These are phyloP conservation scores for Royoungia palumana DNA, from an alignment of 768 basidiomycete genomes.

Conservation along the genomic window DNA sequence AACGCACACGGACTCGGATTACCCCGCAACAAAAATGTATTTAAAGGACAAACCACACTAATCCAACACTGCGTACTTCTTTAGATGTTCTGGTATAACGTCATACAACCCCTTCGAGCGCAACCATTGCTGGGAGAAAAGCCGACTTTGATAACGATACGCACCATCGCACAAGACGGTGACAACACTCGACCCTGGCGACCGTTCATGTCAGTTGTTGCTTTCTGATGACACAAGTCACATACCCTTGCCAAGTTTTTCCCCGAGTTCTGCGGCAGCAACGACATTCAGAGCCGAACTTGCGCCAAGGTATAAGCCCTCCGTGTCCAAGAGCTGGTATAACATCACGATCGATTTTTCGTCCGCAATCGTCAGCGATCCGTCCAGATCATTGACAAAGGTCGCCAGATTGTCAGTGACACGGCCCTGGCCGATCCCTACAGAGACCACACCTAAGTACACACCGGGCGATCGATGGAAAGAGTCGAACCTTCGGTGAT, in stretches of 20 bases:
- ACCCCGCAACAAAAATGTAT: too few relatives aligned
- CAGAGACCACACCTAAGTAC: background rate
- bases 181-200: constrained; percentile 72
- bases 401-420: constrained; percentile 88
- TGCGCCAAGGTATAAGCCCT: constrained; percentile 93
- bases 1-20: too few relatives aligned
- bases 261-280: constrained; percentile 85
- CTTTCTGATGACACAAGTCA: background rate
- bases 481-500: constrained; percentile 77
- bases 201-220: background rate
- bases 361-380: constrained; percentile 85
- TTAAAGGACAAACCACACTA: constrained; percentile 28
- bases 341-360: constrained; percentile 90
- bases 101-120: constrained; percentile 70
- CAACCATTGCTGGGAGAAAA: constrained; percentile 95
- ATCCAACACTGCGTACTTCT: constrained; percentile 87
- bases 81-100: constrained; percentile 78
- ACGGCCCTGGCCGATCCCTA: constrained; percentile 96
- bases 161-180: constrained; percentile 95
- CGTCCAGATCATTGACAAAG: constrained; percentile 72
- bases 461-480: background rate
- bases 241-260: constrained; percentile 77
- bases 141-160: constrained; percentile 92
- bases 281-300: constrained; percentile 94
- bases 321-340: constrained; percentile 86